Conservation (phyloP, 139 green algal genomes). For the Picochlorum sp. region DNA sequence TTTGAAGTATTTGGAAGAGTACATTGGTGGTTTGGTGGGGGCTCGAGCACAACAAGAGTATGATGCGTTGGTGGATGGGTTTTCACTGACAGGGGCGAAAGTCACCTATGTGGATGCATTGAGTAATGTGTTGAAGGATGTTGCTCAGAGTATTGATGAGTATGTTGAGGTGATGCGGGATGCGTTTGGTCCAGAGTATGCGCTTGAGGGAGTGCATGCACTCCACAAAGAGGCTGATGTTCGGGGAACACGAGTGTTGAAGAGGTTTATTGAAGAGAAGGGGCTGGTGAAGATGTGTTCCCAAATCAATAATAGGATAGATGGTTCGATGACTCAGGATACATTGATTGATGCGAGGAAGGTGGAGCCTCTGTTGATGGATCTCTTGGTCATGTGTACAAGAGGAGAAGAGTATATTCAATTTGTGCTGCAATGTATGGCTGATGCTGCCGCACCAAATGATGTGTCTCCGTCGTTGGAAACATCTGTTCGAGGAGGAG, state of each 20-base stretch:
- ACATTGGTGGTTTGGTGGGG: conserved; percentile 41
- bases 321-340: conserved; percentile 12
- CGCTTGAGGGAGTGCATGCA: conserved; percentile 16
- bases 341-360: conserved; percentile 39
- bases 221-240: conserved; percentile 67
- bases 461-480: conserved; percentile 26
- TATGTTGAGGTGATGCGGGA: conserved; percentile 59
- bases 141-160: conserved; percentile 68
- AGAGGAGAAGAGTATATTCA: conserved; percentile 84
- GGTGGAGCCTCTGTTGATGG: conserved; percentile 61
- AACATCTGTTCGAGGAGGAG: conserved; percentile 33
- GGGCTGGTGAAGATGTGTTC: conserved; percentile 49
- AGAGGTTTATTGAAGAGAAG: conserved; percentile 63
- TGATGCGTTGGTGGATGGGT: conserved; percentile 34
- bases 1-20: conserved; percentile 46
- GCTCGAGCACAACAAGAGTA: conserved; percentile 44
- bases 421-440: conserved; percentile 70
- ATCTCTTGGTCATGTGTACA: conserved; percentile 75
- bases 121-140: conserved; percentile 69
- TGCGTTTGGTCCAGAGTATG: conserved; percentile 55
- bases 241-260: conserved; percentile 51
- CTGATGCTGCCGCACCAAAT: conserved; percentile 24
- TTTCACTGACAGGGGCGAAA: conserved; percentile 20
- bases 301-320: conserved; percentile 33
- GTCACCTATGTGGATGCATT: conserved; percentile 64